A percentile compares a stretch with the other conserved stretches of the same genome.
Evolutionary conservation across 1,284 basidiomycete species (phyloP).

Genomic region (Papiliotrema laurentii): DNA sequence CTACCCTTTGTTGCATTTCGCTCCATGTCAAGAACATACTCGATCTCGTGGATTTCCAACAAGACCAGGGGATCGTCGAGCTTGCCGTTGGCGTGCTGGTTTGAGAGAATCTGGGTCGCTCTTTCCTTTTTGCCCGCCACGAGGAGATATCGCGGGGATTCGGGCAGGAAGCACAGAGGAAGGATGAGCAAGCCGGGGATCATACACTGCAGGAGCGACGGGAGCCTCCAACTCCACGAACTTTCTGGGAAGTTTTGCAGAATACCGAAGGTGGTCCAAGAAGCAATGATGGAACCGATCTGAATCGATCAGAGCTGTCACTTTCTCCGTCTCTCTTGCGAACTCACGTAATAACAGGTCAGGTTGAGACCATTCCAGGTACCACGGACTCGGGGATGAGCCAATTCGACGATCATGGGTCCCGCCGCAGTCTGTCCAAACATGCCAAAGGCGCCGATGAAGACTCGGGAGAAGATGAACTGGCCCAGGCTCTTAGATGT

Average conservation of each 20-base stretch:
- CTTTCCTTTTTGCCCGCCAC: slow-evolving; percentile 42
- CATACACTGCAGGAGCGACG: slow-evolving; percentile 9
- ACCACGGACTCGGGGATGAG: too few species aligned
- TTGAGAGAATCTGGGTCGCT: slow-evolving; percentile 26
- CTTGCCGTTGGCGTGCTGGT: slow-evolving; percentile 27
- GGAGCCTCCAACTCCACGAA: slow-evolving; percentile 12
- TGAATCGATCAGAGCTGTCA: too few species aligned
- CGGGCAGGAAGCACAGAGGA: slow-evolving; percentile 21
- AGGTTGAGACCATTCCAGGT: too few species aligned
- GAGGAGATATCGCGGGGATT: slow-evolving; percentile 49
- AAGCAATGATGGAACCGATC: slow-evolving; percentile 3
- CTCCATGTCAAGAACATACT: slow-evolving; percentile 26
- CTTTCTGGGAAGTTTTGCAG: neutral
- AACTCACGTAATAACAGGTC: too few species aligned
- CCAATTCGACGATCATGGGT: too few species aligned
- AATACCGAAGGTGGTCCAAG: slow-evolving; percentile 3
- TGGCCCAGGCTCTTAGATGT: too few species aligned
- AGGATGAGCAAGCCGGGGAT: neutral
- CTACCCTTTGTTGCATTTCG: slow-evolving; percentile 1
- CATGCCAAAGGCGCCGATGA: too few species aligned
- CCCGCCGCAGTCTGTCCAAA: too few species aligned
- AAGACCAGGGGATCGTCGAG: slow-evolving; percentile 43
- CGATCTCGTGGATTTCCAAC: slow-evolving; percentile 17
- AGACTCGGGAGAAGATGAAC: too few species aligned
- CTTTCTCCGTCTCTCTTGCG: too few species aligned